A percentile compares a stretch with the other conserved stretches of the same genome.
These are phyloP conservation scores for Eruca vesicaria DNA, from an alignment of 441 rosid genomes.

Conservation along the genomic window DNA sequence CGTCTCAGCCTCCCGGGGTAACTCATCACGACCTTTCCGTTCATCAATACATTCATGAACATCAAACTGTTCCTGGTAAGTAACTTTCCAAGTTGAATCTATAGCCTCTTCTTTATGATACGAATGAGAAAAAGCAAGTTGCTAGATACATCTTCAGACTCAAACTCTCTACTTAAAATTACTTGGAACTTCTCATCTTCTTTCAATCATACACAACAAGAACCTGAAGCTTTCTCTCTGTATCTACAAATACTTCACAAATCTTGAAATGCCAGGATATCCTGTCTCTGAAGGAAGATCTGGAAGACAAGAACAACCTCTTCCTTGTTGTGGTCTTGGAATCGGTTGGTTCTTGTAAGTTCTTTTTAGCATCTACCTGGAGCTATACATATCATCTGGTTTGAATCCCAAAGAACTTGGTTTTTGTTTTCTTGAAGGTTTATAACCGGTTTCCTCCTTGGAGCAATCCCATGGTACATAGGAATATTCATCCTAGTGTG, in stretches of 20 bases:
- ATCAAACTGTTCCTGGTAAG: slow-evolving; percentile 33
- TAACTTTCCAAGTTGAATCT: neutral
- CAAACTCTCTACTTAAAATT: too few relatives aligned
- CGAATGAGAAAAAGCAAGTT: neutral
- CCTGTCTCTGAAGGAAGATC: slow-evolving; percentile 9
- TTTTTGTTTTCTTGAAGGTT: slow-evolving; percentile 47
- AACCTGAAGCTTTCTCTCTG: neutral
- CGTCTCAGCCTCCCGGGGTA: slow-evolving; percentile 13
- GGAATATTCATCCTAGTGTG: slow-evolving; percentile 55
- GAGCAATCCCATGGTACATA: slow-evolving; percentile 80
- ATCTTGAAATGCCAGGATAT: slow-evolving; percentile 6
- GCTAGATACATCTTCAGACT: neutral
- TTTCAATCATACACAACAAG: neutral
- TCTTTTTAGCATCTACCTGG: neutral
- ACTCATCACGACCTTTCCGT: slow-evolving; percentile 11
- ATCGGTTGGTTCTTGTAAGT: slow-evolving; percentile 37
- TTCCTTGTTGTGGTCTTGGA: slow-evolving; percentile 36
- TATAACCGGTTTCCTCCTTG: slow-evolving; percentile 78
- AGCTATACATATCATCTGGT: neutral
- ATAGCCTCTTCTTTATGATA: neutral
- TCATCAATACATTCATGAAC: slow-evolving; percentile 28
- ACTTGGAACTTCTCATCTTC: neutral
- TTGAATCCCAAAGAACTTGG: neutral
- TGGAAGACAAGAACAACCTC: neutral
- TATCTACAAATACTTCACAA: neutral